phyloP scores from a whole-genome alignment of 2,329 filamentous ascomycete species.

The Penicillium sclerotiorum region DNA sequence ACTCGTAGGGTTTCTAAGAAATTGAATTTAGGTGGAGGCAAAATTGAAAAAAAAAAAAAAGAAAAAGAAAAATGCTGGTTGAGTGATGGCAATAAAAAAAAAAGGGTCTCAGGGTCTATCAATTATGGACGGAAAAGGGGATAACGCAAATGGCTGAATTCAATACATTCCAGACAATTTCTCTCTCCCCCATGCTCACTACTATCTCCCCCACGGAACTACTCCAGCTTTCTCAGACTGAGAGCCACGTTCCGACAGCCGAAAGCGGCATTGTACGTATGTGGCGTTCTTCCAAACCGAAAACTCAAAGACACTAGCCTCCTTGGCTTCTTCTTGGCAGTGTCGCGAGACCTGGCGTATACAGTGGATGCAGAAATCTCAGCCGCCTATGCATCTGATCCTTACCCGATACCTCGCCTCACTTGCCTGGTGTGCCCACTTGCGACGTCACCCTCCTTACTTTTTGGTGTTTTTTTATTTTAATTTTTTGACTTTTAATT shows the following conservation, averaged over 20 bases:
- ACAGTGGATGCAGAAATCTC: slow-evolving; percentile 2
- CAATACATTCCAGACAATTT: neutral
- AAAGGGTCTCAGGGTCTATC: too few relatives aligned
- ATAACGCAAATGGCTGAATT: neutral
- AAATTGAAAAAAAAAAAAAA: neutral
- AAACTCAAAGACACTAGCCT: slow-evolving; percentile 4
- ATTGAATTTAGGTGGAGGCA: neutral
- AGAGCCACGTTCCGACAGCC: neutral
- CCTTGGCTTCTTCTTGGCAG: slow-evolving; percentile 2
- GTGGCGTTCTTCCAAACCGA: slow-evolving; percentile 2
- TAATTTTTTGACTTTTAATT: neutral
- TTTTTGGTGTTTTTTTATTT: neutral
- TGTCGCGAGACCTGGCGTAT: neutral
- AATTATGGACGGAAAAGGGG: too few relatives aligned
- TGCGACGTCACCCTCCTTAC: slow-evolving; percentile 3
- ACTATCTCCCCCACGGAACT: too few relatives aligned
- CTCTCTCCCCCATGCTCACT: neutral
- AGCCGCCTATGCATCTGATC: slow-evolving; percentile 6
- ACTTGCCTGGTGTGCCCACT: slow-evolving; percentile 1
- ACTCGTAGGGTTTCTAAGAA: too few relatives aligned
- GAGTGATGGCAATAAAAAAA: neutral
- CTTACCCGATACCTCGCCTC: slow-evolving; percentile 6
- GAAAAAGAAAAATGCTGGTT: neutral
- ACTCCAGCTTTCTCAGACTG: neutral
- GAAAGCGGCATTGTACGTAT: slow-evolving; percentile 3